Percentiles rank a stretch among this genome's conserved stretches.
phyloP scores from a whole-genome alignment of 2,329 filamentous ascomycete genomes.

The Aspergillus carbonarius region DNA sequence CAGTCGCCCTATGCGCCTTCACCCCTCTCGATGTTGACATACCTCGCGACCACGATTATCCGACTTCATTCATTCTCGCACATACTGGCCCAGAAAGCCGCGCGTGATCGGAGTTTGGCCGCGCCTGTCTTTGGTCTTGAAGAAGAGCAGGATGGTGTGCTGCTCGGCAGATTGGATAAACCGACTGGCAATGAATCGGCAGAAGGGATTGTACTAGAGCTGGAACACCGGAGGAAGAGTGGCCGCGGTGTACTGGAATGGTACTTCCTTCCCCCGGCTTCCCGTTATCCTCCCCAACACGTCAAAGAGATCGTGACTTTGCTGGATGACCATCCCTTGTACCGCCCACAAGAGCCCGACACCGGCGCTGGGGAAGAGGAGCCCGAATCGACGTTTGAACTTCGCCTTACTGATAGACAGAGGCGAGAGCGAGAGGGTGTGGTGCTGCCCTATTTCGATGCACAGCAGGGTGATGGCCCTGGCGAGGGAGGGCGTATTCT shows the following conservation, averaged over 20 bases:
- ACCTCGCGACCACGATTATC: conserved; percentile 86
- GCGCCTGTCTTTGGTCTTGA: conserved; percentile 77
- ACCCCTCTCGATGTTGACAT: conserved; percentile 70
- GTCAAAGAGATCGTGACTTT: conserved; percentile 57
- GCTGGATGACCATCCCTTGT: conserved; percentile 74
- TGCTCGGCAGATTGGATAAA: conserved; percentile 61
- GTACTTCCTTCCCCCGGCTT: conserved; percentile 56
- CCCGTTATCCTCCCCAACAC: conserved; percentile 46
- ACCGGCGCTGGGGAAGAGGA: conserved; percentile 51
- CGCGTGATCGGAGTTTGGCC: conserved; percentile 70
- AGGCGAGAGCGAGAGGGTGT: conserved; percentile 81
- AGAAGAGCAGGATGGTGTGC: conserved; percentile 74
- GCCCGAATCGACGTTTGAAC: conserved; percentile 75
- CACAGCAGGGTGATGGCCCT: conserved; percentile 68
- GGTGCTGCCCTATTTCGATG: conserved; percentile 93
- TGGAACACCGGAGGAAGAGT: conserved; percentile 83
- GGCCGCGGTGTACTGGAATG: conserved; percentile 74
- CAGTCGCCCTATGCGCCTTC: conserved; percentile 55
- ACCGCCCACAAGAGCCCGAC: conserved; percentile 50
- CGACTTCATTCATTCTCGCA: conserved; percentile 72
- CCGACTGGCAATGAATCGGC: conserved; percentile 36
- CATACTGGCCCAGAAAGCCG: conserved; percentile 70
- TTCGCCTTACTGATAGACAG: conserved; percentile 89
- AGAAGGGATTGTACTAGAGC: conserved; percentile 71
- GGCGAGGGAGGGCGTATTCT: conserved; percentile 90